Evolutionary conservation across 768 basidiomycete genomes (phyloP).

Genomic region (Suillus bovinus): DNA sequence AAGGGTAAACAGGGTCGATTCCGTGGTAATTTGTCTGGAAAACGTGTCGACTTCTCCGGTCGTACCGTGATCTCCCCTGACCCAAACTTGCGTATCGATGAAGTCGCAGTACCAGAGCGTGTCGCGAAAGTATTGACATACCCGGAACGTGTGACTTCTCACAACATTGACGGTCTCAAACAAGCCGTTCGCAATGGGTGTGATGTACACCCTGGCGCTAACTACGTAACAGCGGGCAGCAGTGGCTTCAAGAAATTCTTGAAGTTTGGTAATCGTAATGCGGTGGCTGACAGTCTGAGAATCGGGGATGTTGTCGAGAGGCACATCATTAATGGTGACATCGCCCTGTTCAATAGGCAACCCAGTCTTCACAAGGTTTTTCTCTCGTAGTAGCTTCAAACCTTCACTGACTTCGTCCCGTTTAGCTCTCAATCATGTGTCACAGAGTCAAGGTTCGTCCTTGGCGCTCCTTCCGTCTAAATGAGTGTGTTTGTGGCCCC

Average conservation of each 20-base stretch:
- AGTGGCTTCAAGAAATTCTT: slow-evolving; percentile 85
- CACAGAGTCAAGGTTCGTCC: slow-evolving; percentile 95
- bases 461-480: slow-evolving; percentile 95
- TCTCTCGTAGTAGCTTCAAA: background rate
- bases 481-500: slow-evolving; percentile 98
- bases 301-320: slow-evolving; percentile 94
- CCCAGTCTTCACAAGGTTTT: slow-evolving; percentile 93
- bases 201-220: slow-evolving; percentile 93
- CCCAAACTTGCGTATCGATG: slow-evolving; percentile 97
- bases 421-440: slow-evolving; percentile 95
- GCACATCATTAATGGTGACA: slow-evolving; percentile 92
- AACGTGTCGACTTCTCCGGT: slow-evolving; percentile 98
- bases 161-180: slow-evolving; percentile 81
- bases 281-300: slow-evolving; percentile 78
- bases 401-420: slow-evolving; percentile 10
- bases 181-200: slow-evolving; percentile 85
- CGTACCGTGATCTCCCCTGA: slow-evolving; percentile 99
- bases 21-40: slow-evolving; percentile 96
- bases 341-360: slow-evolving; percentile 97
- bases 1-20: slow-evolving; percentile 99
- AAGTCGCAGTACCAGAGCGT: slow-evolving; percentile 95
- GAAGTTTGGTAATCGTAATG: slow-evolving; percentile 79
- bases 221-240: slow-evolving; percentile 83
- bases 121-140: slow-evolving; percentile 95
- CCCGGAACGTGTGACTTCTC: slow-evolving; percentile 90